Conservation (phyloP, 768 basidiomycete species). For the Sutorius australiensis region DNA sequence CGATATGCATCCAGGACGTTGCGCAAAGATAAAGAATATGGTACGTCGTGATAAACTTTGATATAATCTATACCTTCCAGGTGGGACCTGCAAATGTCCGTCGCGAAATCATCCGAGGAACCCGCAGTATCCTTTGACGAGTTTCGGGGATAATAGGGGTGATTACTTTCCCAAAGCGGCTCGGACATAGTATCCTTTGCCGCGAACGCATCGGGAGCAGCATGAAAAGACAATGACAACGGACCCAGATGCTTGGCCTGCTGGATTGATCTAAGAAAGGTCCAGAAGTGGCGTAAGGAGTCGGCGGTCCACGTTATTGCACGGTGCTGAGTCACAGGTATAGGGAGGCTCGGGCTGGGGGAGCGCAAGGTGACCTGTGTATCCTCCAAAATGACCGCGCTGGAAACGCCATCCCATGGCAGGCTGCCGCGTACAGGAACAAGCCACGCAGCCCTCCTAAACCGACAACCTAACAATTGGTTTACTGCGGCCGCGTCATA, state of each 20-base stretch:
- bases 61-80: conserved; percentile 45
- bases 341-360: conserved; percentile 19
- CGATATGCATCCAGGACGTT: conserved; percentile 50
- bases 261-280: conserved; percentile 42
- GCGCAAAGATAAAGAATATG: conserved; percentile 45
- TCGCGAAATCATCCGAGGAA: conserved; percentile 7
- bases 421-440: conserved; percentile 52
- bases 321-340: conserved; percentile 11
- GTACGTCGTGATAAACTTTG: conserved; percentile 57
- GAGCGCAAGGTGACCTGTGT: conserved; percentile 15
- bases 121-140: conserved; percentile 9
- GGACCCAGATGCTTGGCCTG: conserved; percentile 38
- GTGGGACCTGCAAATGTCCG: conserved; percentile 16
- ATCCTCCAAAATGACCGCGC: conserved; percentile 38
- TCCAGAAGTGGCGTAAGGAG: conserved; percentile 46
- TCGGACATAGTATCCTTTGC: conserved; percentile 14
- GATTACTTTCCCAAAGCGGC: conserved; percentile 24
- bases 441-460: conserved; percentile 50
- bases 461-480: conserved; percentile 27
- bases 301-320: conserved; percentile 46
- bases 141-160: conserved; percentile 18
- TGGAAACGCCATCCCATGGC: conserved; percentile 46
- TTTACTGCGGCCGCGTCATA: conserved; percentile 32
- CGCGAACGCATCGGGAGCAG: conserved; percentile 21
- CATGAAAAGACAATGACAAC: conserved; percentile 49